These are phyloP conservation scores for Talaromyces nanjingensis DNA, from an alignment of 495 filamentous ascomycete genomes.

Conservation along the genomic window DNA sequence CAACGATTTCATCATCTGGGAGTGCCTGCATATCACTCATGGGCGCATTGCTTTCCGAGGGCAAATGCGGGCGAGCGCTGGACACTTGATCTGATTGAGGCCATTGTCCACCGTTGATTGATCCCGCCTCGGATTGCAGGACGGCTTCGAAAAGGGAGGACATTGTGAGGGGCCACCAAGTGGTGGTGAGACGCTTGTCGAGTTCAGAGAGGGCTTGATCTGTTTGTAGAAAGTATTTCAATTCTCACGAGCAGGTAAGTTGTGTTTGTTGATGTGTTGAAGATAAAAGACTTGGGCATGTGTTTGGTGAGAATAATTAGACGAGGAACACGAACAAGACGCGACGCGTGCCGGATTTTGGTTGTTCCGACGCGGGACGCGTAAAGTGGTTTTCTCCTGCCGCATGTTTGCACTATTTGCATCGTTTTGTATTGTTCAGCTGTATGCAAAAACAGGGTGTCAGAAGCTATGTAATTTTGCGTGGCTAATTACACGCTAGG, in stretches of 20 bases:
- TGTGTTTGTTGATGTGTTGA: not conserved
- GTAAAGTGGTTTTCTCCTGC: constrained; percentile 33
- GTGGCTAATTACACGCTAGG: not conserved
- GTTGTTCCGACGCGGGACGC: constrained; percentile 20
- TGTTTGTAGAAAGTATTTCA: not conserved
- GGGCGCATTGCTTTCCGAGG: constrained; percentile 48
- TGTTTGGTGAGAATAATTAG: constrained; percentile 1
- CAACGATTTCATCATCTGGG: constrained; percentile 58
- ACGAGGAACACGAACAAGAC: constrained; percentile 21
- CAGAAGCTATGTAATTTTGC: not conserved
- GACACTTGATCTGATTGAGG: constrained; percentile 35
- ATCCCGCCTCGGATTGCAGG: constrained; percentile 43
- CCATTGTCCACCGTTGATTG: constrained; percentile 28
- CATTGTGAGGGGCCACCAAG: constrained; percentile 29
- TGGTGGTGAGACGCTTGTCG: constrained; percentile 14
- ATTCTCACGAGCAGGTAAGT: not conserved
- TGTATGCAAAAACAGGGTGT: not conserved
- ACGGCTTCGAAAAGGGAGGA: constrained; percentile 47
- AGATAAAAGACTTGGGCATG: not conserved
- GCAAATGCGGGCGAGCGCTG: constrained; percentile 35
- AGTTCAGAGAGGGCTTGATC: not conserved
- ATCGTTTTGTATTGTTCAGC: not conserved
- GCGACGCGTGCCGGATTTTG: constrained; percentile 28
- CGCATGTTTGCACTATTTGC: not conserved
- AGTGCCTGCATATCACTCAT: constrained; percentile 47